phyloP scores from a whole-genome alignment of 495 filamentous ascomycete species.

The Penicillium riverlandense region DNA sequence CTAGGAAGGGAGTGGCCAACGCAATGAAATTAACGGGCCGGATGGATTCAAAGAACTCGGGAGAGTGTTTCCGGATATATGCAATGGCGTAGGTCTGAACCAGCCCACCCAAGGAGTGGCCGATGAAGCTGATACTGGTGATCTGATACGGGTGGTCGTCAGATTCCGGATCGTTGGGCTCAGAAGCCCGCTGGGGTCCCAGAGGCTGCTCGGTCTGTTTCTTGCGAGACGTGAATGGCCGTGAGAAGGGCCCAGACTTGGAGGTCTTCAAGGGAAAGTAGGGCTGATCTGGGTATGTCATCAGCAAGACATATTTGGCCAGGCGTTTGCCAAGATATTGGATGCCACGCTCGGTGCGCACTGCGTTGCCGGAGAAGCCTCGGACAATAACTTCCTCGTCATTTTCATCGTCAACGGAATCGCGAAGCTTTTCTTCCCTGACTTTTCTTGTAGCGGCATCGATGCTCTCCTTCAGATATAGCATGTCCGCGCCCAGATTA shows the following conservation, averaged over 20 bases:
- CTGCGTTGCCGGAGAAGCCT: slow-evolving; percentile 84
- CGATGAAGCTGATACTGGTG: slow-evolving; percentile 93
- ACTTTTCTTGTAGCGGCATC: slow-evolving; percentile 71
- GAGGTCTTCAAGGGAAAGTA: slow-evolving; percentile 63
- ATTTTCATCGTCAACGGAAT: slow-evolving; percentile 38
- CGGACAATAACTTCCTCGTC: slow-evolving; percentile 91
- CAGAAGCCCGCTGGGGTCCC: slow-evolving; percentile 1
- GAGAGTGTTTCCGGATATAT: slow-evolving; percentile 95
- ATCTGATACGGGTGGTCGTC: slow-evolving; percentile 69
- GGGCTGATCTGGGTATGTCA: slow-evolving; percentile 90
- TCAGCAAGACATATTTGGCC: slow-evolving; percentile 79
- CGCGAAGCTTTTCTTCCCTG: slow-evolving; percentile 28
- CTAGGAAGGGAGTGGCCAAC: slow-evolving; percentile 85
- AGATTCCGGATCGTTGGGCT: slow-evolving; percentile 4
- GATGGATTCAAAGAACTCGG: slow-evolving; percentile 81
- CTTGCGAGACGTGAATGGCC: slow-evolving; percentile 24
- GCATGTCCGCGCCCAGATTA: slow-evolving; percentile 95
- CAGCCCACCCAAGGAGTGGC: slow-evolving; percentile 85
- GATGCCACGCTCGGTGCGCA: slow-evolving; percentile 86
- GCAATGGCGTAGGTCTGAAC: slow-evolving; percentile 94
- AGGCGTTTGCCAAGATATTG: slow-evolving; percentile 94
- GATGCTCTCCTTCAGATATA: slow-evolving; percentile 94
- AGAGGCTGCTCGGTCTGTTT: slow-evolving; percentile 5
- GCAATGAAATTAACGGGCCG: slow-evolving; percentile 88
- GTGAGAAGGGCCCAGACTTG: slow-evolving; percentile 28